These are phyloP conservation scores for Cubamyces lactineus DNA, from an alignment of 768 basidiomycete species.

Conservation along the genomic window DNA sequence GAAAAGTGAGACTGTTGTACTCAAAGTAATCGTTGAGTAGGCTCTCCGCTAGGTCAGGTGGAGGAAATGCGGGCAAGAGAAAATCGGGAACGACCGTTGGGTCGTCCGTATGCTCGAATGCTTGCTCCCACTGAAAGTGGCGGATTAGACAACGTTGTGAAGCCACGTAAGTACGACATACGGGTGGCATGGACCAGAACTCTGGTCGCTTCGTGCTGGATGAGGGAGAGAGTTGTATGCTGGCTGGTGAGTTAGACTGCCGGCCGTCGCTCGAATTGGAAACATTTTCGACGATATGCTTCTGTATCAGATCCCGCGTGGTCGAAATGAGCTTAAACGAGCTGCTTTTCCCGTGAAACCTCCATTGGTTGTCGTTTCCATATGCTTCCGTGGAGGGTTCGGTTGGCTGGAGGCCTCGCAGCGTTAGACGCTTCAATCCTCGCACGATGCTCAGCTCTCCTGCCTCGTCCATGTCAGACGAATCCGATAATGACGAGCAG, in stretches of 20 bases:
- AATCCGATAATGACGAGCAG: slow-evolving; percentile 26
- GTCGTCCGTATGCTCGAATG: slow-evolving; percentile 47
- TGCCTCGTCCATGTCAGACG: slow-evolving; percentile 42
- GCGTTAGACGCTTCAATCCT: slow-evolving; percentile 41
- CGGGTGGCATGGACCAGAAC: slow-evolving; percentile 63
- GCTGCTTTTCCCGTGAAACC: slow-evolving; percentile 69
- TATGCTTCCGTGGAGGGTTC: slow-evolving; percentile 34
- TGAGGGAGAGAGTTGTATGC: slow-evolving; percentile 23
- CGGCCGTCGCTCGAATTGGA: slow-evolving; percentile 34
- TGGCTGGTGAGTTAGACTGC: slow-evolving; percentile 20
- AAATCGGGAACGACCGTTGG: slow-evolving; percentile 23
- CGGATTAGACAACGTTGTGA: slow-evolving; percentile 3
- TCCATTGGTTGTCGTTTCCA: slow-evolving; percentile 43
- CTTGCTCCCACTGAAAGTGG: slow-evolving; percentile 27
- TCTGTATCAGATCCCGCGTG: slow-evolving; percentile 54
- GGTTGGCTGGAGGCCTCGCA: slow-evolving; percentile 43
- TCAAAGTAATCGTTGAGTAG: slow-evolving; percentile 74
- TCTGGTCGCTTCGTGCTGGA: slow-evolving; percentile 38
- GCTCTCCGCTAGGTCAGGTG: slow-evolving; percentile 55
- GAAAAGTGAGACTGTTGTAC: slow-evolving; percentile 59
- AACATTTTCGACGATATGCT: slow-evolving; percentile 49
- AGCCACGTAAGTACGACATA: slow-evolving; percentile 35
- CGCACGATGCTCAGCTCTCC: slow-evolving; percentile 45
- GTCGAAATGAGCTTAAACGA: slow-evolving; percentile 56
- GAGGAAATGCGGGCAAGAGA: slow-evolving; percentile 57